Evolutionary conservation across 352 stramenopile genomes (phyloP).

Genomic region (Phytophthora cryptogea): DNA sequence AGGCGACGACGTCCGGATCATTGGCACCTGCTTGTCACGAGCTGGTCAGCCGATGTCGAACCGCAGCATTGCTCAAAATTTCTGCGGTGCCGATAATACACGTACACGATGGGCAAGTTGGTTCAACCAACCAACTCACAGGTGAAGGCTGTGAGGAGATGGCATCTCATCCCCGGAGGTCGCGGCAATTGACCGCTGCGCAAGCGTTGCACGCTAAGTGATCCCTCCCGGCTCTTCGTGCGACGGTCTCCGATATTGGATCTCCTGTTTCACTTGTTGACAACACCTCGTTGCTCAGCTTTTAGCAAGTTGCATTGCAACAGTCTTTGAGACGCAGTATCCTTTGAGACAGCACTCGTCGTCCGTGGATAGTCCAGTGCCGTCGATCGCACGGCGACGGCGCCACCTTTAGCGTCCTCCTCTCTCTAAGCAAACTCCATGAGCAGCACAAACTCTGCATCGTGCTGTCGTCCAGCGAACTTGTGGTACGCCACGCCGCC

Average conservation of each 20-base stretch:
- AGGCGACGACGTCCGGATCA: conserved; percentile 8
- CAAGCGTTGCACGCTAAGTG: too few relatives aligned
- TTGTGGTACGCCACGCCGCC: conserved; percentile 6
- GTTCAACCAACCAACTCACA: neutral
- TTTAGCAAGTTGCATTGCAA: too few relatives aligned
- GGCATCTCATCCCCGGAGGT: conserved; percentile 6
- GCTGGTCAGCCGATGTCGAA: conserved; percentile 1
- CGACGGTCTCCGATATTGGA: neutral
- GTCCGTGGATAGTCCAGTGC: conserved; percentile 14
- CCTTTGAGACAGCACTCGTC: neutral
- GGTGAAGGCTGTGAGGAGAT: conserved; percentile 13
- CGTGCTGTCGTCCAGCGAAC: conserved; percentile 6
- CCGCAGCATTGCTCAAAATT: neutral
- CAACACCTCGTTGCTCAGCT: neutral
- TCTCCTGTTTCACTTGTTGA: neutral
- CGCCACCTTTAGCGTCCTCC: conserved; percentile 1
- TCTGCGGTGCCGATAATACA: too few relatives aligned
- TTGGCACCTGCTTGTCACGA: conserved; percentile 3
- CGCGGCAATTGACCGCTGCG: neutral
- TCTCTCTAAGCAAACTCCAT: neutral
- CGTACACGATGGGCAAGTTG: too few relatives aligned
- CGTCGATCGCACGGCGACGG: conserved; percentile 8
- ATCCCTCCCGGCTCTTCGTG: neutral
- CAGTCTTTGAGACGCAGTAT: conserved; percentile 3
- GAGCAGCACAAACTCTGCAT: conserved; percentile 8